Percentiles rank a stretch among this genome's conserved stretches.
Conservation (phyloP, 1,139 yeast species). For the Kodamaea fungicola region DNA sequence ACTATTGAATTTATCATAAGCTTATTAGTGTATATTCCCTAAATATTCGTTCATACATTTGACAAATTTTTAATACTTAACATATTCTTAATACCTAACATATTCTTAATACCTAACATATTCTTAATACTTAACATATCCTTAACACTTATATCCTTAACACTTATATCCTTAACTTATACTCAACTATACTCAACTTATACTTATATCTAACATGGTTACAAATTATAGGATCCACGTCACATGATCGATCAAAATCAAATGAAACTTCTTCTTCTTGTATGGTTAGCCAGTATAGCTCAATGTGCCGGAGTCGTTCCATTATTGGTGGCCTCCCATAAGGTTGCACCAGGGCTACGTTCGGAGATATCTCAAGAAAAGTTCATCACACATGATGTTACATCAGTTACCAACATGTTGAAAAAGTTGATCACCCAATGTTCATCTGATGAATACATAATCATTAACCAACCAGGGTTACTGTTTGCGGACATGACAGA, state of each 20-base stretch:
- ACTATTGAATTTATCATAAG: too few relatives aligned
- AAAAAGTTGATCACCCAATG: constrained; percentile 56
- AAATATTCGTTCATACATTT: too few relatives aligned
- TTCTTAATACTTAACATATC: too few relatives aligned
- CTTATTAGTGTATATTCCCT: too few relatives aligned
- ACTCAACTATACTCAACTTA: too few relatives aligned
- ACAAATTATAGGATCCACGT: too few relatives aligned
- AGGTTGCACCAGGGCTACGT: constrained; percentile 37
- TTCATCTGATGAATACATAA: constrained; percentile 64
- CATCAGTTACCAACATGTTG: constrained; percentile 41
- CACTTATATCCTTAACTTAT: too few relatives aligned
- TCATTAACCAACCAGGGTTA: constrained; percentile 72
- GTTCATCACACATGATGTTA: constrained; percentile 16
- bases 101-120: too few relatives aligned
- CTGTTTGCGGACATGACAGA: constrained; percentile 52
- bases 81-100: too few relatives aligned
- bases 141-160: too few relatives aligned
- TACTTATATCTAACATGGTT: too few relatives aligned
- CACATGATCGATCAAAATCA: background rate
- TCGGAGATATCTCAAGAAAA: constrained; percentile 23
- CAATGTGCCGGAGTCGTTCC: constrained; percentile 25
- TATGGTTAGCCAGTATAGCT: background rate
- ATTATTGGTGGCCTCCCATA: constrained; percentile 40
- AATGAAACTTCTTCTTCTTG: background rate
- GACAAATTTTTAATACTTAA: too few relatives aligned